phyloP scores from a whole-genome alignment of 148 eudicot genomes.

The Rhododendron simsii region DNA sequence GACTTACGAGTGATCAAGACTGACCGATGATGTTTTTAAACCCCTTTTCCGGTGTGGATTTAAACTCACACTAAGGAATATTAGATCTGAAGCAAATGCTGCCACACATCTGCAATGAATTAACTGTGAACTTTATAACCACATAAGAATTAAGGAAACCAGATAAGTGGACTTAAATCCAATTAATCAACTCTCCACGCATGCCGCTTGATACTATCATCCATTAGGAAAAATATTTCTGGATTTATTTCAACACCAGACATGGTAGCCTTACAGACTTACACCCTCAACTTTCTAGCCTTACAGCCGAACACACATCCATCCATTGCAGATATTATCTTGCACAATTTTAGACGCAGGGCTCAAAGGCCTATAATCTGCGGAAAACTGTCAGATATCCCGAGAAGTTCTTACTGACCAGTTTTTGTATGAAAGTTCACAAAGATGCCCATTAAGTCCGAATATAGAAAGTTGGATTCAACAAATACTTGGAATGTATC shows the following conservation, averaged over 20 bases:
- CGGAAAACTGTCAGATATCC: neutral
- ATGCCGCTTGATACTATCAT: neutral
- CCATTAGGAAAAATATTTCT: neutral
- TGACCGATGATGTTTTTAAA: slow-evolving; percentile 52
- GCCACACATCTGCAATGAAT: slow-evolving; percentile 70
- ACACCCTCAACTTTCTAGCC: neutral
- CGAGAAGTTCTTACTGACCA: neutral
- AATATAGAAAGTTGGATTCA: neutral
- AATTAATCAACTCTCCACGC: neutral
- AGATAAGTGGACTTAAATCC: neutral
- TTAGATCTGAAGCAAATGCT: slow-evolving; percentile 84
- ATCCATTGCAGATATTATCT: neutral
- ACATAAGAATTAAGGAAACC: neutral
- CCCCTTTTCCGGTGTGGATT: slow-evolving; percentile 82
- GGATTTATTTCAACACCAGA: neutral
- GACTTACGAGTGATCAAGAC: slow-evolving; percentile 93
- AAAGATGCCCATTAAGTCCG: neutral
- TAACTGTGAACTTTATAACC: neutral
- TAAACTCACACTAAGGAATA: slow-evolving; percentile 67
- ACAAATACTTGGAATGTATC: neutral
- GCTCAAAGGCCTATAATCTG: slow-evolving; percentile 6
- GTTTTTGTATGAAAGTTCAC: neutral
- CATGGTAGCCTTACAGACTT: neutral
- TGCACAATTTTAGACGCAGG: neutral
- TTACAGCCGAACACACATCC: neutral